Conservation (phyloP, 1,139 yeast species). For the Taphrina confusa region DNA sequence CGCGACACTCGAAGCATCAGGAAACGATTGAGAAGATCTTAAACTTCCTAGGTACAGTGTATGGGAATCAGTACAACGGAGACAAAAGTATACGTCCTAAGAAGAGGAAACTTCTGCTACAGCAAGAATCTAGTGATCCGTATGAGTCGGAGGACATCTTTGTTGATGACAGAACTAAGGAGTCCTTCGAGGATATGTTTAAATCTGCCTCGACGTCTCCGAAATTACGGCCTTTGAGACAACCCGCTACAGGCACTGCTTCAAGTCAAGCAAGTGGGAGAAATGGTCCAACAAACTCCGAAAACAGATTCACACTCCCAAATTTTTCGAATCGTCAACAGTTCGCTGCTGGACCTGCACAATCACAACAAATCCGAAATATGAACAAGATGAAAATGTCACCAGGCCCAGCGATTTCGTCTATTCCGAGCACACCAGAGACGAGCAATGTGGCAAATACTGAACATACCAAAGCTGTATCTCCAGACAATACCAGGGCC, state of each 20-base stretch:
- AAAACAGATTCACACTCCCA: slow-evolving; percentile 24
- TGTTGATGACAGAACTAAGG: slow-evolving; percentile 23
- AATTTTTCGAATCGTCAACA: slow-evolving; percentile 19
- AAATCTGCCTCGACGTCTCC: slow-evolving; percentile 27
- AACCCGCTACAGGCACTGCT: slow-evolving; percentile 8
- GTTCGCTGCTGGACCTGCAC: slow-evolving; percentile 11
- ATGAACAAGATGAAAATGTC: slow-evolving; percentile 23
- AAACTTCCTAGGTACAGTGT: slow-evolving; percentile 60
- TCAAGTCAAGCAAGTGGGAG: neutral
- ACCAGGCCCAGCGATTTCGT: neutral
- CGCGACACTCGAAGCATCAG: slow-evolving; percentile 79
- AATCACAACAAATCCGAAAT: slow-evolving; percentile 14
- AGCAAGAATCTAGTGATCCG: slow-evolving; percentile 23
- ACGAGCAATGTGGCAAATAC: neutral
- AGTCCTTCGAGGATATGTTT: slow-evolving; percentile 33
- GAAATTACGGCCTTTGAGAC: slow-evolving; percentile 7
- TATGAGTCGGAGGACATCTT: neutral
- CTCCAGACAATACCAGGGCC: neutral
- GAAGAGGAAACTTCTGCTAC: slow-evolving; percentile 28
- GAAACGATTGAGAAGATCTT: slow-evolving; percentile 85
- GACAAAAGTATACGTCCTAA: slow-evolving; percentile 28
- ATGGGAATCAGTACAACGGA: slow-evolving; percentile 13
- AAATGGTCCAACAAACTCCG: neutral
- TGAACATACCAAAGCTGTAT: neutral
- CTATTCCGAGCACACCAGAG: neutral